Conservation (phyloP, 768 basidiomycete genomes). For the Macrocybe gigantea region DNA sequence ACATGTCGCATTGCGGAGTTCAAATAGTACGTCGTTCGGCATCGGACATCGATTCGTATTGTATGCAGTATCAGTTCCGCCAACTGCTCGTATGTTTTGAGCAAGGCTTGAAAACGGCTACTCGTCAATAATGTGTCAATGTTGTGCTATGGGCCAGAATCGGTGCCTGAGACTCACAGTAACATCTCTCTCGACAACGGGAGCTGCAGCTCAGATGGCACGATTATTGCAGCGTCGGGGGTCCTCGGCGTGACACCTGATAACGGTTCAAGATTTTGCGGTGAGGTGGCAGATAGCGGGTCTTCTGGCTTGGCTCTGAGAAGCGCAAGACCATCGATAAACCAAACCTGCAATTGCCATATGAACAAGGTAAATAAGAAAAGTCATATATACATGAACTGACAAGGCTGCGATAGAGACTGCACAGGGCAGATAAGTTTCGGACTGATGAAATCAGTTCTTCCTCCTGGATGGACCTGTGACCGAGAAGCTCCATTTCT, state of each 20-base stretch:
- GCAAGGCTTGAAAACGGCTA: constrained; percentile 87
- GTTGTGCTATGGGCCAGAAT: not conserved
- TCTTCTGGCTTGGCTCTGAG: constrained; percentile 63
- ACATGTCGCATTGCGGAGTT: constrained; percentile 76
- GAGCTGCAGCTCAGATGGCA: constrained; percentile 45
- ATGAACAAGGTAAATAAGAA: constrained; percentile 2
- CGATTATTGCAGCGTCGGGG: constrained; percentile 37
- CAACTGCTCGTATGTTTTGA: constrained; percentile 88
- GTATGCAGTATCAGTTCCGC: constrained; percentile 83
- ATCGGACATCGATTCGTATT: constrained; percentile 82
- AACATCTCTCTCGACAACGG: constrained; percentile 88
- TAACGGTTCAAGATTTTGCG: constrained; percentile 42
- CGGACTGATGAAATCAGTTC: constrained; percentile 70
- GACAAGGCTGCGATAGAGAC: constrained; percentile 84
- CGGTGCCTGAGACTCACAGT: constrained; percentile 46
- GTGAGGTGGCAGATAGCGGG: constrained; percentile 42
- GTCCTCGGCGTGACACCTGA: constrained; percentile 45
- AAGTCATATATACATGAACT: constrained; percentile 20
- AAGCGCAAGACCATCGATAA: constrained; percentile 61
- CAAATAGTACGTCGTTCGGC: constrained; percentile 76
- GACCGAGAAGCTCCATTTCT: constrained; percentile 62
- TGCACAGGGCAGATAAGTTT: constrained; percentile 70
- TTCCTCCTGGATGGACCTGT: constrained; percentile 44
- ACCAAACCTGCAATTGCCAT: constrained; percentile 63
- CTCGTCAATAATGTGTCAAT: not conserved